Conservation (phyloP, 495 filamentous ascomycete genomes). For the Beverwykella pulmonaria region DNA sequence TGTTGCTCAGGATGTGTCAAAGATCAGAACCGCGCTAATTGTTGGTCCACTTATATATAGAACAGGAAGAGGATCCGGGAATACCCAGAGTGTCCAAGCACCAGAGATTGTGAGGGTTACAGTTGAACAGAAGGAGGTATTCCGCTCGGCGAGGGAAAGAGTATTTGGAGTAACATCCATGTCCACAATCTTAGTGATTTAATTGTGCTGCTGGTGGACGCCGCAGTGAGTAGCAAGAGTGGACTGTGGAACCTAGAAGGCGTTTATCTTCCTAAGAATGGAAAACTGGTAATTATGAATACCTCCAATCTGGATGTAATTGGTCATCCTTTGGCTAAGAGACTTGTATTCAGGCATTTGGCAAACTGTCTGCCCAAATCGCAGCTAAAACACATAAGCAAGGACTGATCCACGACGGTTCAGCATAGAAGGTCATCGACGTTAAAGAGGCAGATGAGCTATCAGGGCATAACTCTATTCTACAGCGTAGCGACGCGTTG, state of each 20-base stretch:
- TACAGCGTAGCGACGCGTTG: neutral
- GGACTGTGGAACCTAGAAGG: neutral
- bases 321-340: too few relatives aligned
- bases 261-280: neutral
- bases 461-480: neutral
- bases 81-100: neutral
- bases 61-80: too few relatives aligned
- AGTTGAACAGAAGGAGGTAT: neutral
- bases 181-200: too few relatives aligned
- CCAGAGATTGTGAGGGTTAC: neutral
- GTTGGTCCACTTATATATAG: too few relatives aligned
- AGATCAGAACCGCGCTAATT: too few relatives aligned
- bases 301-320: too few relatives aligned
- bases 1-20: too few relatives aligned
- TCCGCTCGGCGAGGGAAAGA: neutral
- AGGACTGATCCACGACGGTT: neutral
- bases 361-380: too few relatives aligned
- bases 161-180: neutral
- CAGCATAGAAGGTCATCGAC: neutral
- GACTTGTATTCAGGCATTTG: too few relatives aligned
- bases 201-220: too few relatives aligned
- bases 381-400: too few relatives aligned
- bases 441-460: neutral
- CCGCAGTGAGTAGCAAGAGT: neutral
- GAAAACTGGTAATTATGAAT: neutral